phyloP scores from a whole-genome alignment of 163 green algal species.

The Scenedesmus sp. region DNA sequence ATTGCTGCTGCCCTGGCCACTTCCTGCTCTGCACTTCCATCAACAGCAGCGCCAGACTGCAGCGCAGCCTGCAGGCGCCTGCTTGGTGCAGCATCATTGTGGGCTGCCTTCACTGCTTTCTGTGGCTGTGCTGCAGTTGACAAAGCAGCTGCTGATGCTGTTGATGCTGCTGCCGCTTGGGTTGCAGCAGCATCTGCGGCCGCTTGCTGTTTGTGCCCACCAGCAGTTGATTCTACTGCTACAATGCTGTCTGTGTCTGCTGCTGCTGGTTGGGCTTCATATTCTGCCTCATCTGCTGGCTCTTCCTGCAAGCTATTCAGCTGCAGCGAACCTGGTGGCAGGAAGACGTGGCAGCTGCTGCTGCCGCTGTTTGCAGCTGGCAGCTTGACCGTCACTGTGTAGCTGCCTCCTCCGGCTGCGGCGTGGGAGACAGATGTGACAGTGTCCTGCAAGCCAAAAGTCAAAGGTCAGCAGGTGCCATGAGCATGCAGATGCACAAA shows the following conservation, averaged over 20 bases:
- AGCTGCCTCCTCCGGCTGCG: not conserved
- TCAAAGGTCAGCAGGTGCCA: not conserved
- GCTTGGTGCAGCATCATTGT: not conserved
- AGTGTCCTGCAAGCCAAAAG: not conserved
- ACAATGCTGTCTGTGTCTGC: too few species aligned
- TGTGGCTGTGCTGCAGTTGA: not conserved
- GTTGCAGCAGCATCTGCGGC: not conserved
- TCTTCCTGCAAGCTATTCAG: not conserved
- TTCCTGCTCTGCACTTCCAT: not conserved
- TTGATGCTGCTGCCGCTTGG: not conserved
- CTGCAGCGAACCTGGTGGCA: not conserved
- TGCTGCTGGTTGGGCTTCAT: not conserved
- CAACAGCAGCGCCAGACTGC: not conserved
- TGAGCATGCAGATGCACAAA: too few species aligned
- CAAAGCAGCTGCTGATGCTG: too few species aligned
- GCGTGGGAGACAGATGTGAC: not conserved
- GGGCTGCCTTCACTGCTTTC: not conserved
- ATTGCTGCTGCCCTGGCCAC: not conserved
- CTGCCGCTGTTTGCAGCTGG: not conserved
- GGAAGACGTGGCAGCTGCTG: not conserved
- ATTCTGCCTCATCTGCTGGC: constrained; percentile 5
- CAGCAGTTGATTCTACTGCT: not conserved
- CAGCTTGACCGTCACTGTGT: not conserved
- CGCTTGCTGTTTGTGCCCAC: not conserved
- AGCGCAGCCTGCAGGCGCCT: not conserved